phyloP scores from a whole-genome alignment of 140 eudicot genomes.

The Ambrosia hybrid region DNA sequence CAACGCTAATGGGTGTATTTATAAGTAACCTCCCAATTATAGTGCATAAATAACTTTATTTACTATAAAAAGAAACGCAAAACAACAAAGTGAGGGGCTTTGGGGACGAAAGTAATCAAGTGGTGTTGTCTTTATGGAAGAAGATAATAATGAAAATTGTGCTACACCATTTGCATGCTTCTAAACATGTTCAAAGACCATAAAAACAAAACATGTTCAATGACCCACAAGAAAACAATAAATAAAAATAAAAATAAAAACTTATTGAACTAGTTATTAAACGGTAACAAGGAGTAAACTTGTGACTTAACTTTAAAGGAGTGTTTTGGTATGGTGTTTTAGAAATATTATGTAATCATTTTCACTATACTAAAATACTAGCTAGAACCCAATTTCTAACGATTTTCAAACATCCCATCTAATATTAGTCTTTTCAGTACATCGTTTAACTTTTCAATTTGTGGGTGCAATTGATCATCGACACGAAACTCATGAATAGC shows the following conservation, averaged over 20 bases:
- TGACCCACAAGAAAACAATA: slow-evolving; percentile 18
- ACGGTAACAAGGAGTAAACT: slow-evolving; percentile 1
- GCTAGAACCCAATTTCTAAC: background rate
- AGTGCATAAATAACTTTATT: background rate
- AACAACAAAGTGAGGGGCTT: slow-evolving; percentile 20
- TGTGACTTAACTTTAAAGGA: background rate
- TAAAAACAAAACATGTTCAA: slow-evolving; percentile 8
- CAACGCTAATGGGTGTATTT: no score
- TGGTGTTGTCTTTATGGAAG: slow-evolving; percentile 17
- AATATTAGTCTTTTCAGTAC: slow-evolving; percentile 19
- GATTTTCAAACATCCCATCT: background rate
- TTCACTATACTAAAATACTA: background rate
- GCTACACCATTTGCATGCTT: slow-evolving; percentile 30
- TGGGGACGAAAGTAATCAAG: slow-evolving; percentile 28
- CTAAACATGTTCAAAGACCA: slow-evolving; percentile 25
- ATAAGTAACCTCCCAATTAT: no score
- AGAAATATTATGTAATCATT: background rate
- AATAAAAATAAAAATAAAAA: background rate
- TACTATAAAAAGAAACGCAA: background rate
- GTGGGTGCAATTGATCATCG: slow-evolving; percentile 42
- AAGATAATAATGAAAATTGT: slow-evolving; percentile 34
- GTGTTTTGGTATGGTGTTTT: background rate
- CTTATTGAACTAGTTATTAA: background rate
- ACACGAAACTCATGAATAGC: slow-evolving; percentile 59
- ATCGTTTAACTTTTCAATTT: slow-evolving; percentile 15